Evolutionary conservation across 192 early-diverging fungal species (phyloP).

Genomic region (Pilaira anomala): DNA sequence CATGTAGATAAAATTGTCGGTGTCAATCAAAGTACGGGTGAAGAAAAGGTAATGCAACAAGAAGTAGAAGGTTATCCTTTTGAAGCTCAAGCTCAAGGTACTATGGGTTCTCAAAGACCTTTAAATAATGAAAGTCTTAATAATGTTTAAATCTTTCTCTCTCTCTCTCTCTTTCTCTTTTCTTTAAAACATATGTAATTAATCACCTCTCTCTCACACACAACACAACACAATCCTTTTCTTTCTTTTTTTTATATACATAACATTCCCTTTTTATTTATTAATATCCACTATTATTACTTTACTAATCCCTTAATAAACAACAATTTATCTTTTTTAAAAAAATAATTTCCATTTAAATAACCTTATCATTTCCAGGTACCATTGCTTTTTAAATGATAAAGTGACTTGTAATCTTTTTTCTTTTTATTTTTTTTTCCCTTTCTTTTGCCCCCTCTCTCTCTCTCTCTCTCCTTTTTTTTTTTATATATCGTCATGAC

Average conservation of each 20-base stretch:
- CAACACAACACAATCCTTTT: no score
- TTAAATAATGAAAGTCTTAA: not conserved
- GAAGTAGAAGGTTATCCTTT: constrained; percentile 8
- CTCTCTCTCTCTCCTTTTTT: constrained; percentile 1
- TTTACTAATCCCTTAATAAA: no score
- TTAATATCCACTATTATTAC: no score
- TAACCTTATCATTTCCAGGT: no score
- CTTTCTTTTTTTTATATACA: not conserved
- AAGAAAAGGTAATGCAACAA: constrained; percentile 25
- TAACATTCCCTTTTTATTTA: not conserved
- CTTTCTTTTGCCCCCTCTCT: no score
- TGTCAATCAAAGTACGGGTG: constrained; percentile 35
- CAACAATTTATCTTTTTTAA: not conserved
- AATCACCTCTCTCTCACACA: not conserved
- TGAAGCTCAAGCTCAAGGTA: constrained; percentile 12
- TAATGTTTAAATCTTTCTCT: not conserved
- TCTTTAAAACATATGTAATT: not conserved
- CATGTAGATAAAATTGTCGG: constrained; percentile 45
- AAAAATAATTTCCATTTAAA: no score
- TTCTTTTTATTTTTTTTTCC: no score
- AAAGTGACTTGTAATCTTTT: no score
- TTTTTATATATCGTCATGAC: constrained; percentile 10
- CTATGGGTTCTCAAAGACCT: constrained; percentile 16
- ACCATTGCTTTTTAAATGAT: no score
- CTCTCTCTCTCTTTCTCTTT: not conserved